A percentile compares a stretch with the other conserved stretches of the same genome.
These are phyloP conservation scores for Clathrospora elynae DNA, from an alignment of 2,329 filamentous ascomycete species.

Conservation along the genomic window DNA sequence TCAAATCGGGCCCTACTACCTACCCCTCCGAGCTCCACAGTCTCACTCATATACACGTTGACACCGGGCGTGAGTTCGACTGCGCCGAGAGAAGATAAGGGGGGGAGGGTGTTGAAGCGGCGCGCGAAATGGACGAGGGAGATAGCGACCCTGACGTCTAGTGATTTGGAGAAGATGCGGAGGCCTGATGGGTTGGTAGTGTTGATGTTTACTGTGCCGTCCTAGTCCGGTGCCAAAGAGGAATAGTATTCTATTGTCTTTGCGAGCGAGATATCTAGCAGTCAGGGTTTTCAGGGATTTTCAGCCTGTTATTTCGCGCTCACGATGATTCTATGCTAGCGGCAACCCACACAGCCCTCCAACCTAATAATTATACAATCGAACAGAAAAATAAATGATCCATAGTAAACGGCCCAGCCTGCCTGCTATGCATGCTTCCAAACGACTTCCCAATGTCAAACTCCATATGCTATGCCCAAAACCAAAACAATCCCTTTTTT, in stretches of 20 bases:
- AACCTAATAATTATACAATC: too few species aligned
- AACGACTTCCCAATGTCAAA: too few species aligned
- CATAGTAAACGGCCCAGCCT: too few species aligned
- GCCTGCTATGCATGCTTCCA: too few species aligned
- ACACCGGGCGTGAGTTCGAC: conserved; percentile 22
- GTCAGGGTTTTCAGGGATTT: too few species aligned
- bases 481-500: conserved; percentile 3
- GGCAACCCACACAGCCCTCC: too few species aligned
- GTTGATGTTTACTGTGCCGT: conserved; percentile 44
- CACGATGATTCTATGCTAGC: too few species aligned
- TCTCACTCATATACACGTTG: conserved; percentile 19
- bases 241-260: too few species aligned
- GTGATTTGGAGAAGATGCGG: conserved; percentile 37
- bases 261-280: too few species aligned
- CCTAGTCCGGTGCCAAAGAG: too few species aligned
- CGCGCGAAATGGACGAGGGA: conserved; percentile 36
- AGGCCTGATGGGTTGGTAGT: conserved; percentile 34
- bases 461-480: conserved; percentile 3
- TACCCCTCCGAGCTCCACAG: conserved; percentile 26
- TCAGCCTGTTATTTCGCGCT: too few species aligned
- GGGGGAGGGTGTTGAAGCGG: conserved; percentile 16
- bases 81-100: conserved; percentile 18
- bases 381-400: too few species aligned
- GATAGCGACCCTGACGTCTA: conserved; percentile 36
- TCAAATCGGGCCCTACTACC: conserved; percentile 22